These are phyloP conservation scores for Phellinidium pouzarii DNA, from an alignment of 1,284 basidiomycete genomes.

Conservation along the genomic window DNA sequence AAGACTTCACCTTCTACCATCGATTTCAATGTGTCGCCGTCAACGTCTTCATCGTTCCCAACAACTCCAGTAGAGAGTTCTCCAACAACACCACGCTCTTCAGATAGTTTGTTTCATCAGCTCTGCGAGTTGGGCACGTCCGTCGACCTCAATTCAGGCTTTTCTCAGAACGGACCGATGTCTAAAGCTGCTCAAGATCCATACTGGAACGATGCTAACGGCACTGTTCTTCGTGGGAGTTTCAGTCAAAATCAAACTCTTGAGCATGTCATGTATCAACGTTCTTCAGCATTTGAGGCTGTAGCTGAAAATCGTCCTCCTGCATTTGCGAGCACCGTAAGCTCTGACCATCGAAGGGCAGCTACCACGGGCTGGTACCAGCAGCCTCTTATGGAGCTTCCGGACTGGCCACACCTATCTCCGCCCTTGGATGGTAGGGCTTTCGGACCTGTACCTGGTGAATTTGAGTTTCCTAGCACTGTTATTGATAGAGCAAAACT, in stretches of 20 bases:
- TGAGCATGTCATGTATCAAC: constrained; percentile 1
- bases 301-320: constrained; percentile 1
- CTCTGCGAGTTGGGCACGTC: constrained; percentile 41
- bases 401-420: constrained; percentile 13
- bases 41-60: constrained; percentile 38
- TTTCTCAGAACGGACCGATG: constrained; percentile 3
- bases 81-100: constrained; percentile 41
- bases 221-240: background rate
- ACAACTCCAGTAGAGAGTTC: constrained; percentile 68
- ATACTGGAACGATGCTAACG: constrained; percentile 8
- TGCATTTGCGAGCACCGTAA: background rate
- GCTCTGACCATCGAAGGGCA: constrained; percentile 2
- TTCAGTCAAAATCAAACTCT: background rate
- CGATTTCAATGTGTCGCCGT: constrained; percentile 34
- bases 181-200: constrained; percentile 8
- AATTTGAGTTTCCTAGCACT: constrained; percentile 12
- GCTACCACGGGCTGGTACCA: constrained; percentile 8
- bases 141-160: constrained; percentile 22
- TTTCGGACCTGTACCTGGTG: background rate
- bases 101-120: constrained; percentile 47
- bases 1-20: constrained; percentile 34
- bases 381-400: constrained; percentile 5
- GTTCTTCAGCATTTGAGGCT: background rate
- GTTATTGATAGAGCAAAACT: constrained; percentile 1
- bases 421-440: constrained; percentile 5